Conservation (phyloP, 257 asterid species). For the Asclepias syriaca region DNA sequence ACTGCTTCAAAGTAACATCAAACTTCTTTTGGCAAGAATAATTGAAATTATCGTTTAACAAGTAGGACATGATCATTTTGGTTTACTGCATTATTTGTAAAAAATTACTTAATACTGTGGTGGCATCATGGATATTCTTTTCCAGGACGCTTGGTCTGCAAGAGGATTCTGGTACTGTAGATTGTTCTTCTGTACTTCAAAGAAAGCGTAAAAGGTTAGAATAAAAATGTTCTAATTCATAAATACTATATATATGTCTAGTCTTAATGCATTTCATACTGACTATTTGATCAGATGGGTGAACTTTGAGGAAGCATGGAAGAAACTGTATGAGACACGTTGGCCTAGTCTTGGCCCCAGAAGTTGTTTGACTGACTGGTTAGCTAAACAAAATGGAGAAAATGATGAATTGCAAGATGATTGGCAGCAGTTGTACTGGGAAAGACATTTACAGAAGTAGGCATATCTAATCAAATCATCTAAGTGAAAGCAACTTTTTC, state of each 20-base stretch:
- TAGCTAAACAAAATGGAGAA: slow-evolving; percentile 27
- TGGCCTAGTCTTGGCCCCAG: slow-evolving; percentile 49
- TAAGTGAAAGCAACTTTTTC: slow-evolving; percentile 6
- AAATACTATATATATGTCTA: not conserved
- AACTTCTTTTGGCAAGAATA: not conserved
- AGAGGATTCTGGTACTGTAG: slow-evolving; percentile 30
- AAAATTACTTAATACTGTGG: slow-evolving; percentile 4
- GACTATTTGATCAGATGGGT: slow-evolving; percentile 20
- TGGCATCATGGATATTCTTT: slow-evolving; percentile 23
- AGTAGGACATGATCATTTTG: not conserved
- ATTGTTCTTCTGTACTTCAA: slow-evolving; percentile 27
- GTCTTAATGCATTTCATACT: slow-evolving; percentile 2
- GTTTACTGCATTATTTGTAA: slow-evolving; percentile 5
- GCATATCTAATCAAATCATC: slow-evolving; percentile 11
- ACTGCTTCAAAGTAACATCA: not conserved
- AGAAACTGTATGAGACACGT: slow-evolving; percentile 45
- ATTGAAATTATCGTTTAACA: not conserved
- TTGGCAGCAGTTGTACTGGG: slow-evolving; percentile 86
- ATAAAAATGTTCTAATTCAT: not conserved
- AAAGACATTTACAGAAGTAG: slow-evolving; percentile 81
- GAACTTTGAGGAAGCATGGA: slow-evolving; percentile 58
- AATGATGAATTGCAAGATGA: slow-evolving; percentile 37
- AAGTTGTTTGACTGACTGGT: slow-evolving; percentile 29
- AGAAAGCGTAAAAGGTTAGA: slow-evolving; percentile 86
- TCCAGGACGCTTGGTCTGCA: slow-evolving; percentile 54